A percentile compares a stretch with the other conserved stretches of the same genome.
Evolutionary conservation across 1,284 basidiomycete species (phyloP).

Genomic region (Apiotrichum akiyoshidainum): DNA sequence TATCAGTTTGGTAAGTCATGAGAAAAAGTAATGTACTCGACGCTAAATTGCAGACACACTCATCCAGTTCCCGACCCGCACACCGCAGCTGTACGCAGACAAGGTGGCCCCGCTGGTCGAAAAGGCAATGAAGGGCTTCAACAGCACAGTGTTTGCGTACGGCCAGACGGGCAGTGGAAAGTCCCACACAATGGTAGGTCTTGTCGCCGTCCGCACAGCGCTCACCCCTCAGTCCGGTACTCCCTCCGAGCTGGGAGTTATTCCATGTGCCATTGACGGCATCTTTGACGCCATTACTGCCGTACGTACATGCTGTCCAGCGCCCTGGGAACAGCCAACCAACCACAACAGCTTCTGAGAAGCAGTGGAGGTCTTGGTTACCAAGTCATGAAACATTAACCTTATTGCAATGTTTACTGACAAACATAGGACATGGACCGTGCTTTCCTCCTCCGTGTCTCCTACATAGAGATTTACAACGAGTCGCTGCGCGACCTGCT

Average conservation of each 20-base stretch:
- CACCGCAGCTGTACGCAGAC: conserved; percentile 51
- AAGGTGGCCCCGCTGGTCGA: conserved; percentile 55
- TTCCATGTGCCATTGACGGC: conserved; percentile 57
- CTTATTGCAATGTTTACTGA: background rate
- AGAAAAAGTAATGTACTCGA: background rate
- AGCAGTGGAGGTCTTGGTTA: background rate
- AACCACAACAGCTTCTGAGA: background rate
- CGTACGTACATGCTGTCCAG: conserved; percentile 25
- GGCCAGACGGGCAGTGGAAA: conserved; percentile 55
- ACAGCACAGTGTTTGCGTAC: conserved; percentile 56
- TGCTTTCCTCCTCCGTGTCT: conserved; percentile 55
- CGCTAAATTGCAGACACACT: conserved; percentile 40
- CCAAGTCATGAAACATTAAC: background rate
- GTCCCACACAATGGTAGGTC: conserved; percentile 51
- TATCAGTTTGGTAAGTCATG: conserved; percentile 45
- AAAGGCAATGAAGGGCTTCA: conserved; percentile 58
- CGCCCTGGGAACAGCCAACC: background rate
- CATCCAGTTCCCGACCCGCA: conserved; percentile 48
- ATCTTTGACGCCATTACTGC: conserved; percentile 55
- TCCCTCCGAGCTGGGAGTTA: conserved; percentile 55
- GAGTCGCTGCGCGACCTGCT: conserved; percentile 57
- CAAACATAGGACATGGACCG: conserved; percentile 37
- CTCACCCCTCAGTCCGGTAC: conserved; percentile 47
- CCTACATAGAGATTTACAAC: conserved; percentile 61
- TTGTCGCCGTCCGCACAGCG: too few species aligned